A percentile compares a stretch with the other conserved stretches of the same genome.
Conservation (phyloP, 495 filamentous ascomycete species). For the Lophium mytilinum region DNA sequence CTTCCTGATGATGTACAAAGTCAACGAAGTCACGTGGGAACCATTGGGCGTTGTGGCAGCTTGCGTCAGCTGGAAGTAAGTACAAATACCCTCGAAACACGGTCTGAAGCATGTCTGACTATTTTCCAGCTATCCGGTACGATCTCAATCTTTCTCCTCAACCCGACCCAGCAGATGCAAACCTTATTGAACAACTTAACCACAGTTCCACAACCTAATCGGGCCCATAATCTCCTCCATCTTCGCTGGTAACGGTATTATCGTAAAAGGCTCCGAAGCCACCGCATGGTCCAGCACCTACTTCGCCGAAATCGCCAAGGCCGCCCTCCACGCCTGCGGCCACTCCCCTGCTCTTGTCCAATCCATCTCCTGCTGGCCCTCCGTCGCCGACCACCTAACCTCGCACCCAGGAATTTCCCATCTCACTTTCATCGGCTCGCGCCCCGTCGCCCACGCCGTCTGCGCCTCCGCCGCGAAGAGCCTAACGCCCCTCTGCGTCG, state of each 20-base stretch:
- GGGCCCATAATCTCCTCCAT: conserved; percentile 83
- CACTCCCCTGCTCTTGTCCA: conserved; percentile 80
- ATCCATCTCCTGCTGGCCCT: conserved; percentile 76
- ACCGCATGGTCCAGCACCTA: conserved; percentile 84
- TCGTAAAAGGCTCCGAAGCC: conserved; percentile 88
- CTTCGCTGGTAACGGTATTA: conserved; percentile 85
- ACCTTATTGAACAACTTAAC: background rate
- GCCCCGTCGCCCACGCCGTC: conserved; percentile 79
- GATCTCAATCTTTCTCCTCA: background rate
- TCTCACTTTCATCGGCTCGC: conserved; percentile 95
- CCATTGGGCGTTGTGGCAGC: conserved; percentile 89
- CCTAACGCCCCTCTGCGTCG: conserved; percentile 75
- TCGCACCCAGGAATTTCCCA: conserved; percentile 78
- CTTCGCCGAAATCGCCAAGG: conserved; percentile 68
- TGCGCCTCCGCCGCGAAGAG: conserved; percentile 74
- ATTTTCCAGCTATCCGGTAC: conserved; percentile 34
- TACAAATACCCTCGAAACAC: background rate
- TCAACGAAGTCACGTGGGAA: conserved; percentile 83
- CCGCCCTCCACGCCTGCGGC: conserved; percentile 73
- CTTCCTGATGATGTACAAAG: conserved; percentile 91
- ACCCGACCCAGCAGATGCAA: background rate
- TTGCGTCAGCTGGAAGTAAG: conserved; percentile 91
- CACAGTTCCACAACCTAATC: conserved; percentile 84
- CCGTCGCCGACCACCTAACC: conserved; percentile 72
- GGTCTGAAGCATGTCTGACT: background rate